Conservation (phyloP, 371 early-diverging fungal species). For the Mortierella sp. region DNA sequence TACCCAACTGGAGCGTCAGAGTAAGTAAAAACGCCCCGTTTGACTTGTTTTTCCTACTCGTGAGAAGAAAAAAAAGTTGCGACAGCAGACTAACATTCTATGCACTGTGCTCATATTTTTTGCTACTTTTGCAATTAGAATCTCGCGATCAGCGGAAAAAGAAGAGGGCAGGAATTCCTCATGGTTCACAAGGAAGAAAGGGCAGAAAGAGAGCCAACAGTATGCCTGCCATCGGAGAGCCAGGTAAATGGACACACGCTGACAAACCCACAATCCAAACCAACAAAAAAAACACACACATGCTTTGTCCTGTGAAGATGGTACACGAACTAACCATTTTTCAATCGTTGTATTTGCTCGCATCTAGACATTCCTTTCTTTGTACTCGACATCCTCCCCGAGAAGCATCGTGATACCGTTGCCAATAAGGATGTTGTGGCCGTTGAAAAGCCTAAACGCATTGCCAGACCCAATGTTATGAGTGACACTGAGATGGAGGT, state of each 20-base stretch:
- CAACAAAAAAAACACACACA: background rate
- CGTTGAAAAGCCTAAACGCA: constrained; percentile 34
- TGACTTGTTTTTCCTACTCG: background rate
- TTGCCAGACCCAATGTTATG: constrained; percentile 48
- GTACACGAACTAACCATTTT: background rate
- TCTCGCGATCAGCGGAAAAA: constrained; percentile 31
- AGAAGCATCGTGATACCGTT: constrained; percentile 17
- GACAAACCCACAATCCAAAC: background rate
- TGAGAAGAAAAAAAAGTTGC: background rate
- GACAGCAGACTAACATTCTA: background rate
- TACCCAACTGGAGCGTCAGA: constrained; percentile 35
- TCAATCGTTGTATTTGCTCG: background rate
- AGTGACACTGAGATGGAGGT: constrained; percentile 65
- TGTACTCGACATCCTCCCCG: background rate
- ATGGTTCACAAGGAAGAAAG: constrained; percentile 36
- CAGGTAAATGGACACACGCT: constrained; percentile 31
- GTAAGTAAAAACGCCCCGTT: constrained; percentile 1
- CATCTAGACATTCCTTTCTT: constrained; percentile 18
- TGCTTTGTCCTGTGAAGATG: background rate
- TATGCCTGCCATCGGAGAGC: constrained; percentile 47
- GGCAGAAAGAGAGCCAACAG: constrained; percentile 56
- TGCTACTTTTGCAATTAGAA: constrained; percentile 9
- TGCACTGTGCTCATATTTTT: background rate
- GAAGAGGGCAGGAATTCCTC: constrained; percentile 43
- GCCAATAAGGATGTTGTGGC: constrained; percentile 9